These are phyloP conservation scores for Nitzschia sp. DNA, from an alignment of 108 stramenopile genomes.

Conservation along the genomic window DNA sequence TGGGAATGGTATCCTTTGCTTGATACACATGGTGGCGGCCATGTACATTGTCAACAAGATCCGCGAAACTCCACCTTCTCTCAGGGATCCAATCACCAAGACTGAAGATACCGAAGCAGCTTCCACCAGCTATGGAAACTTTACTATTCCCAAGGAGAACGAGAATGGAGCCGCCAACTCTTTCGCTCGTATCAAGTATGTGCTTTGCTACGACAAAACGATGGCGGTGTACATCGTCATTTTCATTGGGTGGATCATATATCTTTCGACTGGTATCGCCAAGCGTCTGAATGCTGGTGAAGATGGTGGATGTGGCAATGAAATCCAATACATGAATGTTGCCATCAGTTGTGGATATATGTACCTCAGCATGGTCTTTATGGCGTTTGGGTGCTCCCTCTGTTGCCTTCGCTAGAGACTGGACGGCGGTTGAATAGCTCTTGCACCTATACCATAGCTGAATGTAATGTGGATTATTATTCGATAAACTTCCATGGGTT, in stretches of 20 bases:
- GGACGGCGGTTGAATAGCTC: no score
- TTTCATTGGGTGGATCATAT: slow-evolving; percentile 49
- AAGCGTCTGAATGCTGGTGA: slow-evolving; percentile 20
- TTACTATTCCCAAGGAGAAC: slow-evolving; percentile 12
- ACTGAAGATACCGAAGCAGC: neutral
- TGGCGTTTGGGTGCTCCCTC: slow-evolving; percentile 61
- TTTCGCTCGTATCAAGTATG: slow-evolving; percentile 50
- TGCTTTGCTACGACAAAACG: slow-evolving; percentile 69
- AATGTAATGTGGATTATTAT: no score
- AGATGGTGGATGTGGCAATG: slow-evolving; percentile 29
- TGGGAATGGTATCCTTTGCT: slow-evolving; percentile 46
- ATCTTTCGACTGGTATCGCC: slow-evolving; percentile 49
- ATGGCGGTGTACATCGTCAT: slow-evolving; percentile 70
- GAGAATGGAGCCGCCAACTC: slow-evolving; percentile 29
- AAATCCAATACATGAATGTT: slow-evolving; percentile 10
- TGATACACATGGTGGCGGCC: slow-evolving; percentile 55
- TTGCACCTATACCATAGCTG: no score
- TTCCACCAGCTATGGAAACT: slow-evolving; percentile 15
- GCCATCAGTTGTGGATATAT: slow-evolving; percentile 47
- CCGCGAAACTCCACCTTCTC: neutral
- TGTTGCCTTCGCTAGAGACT: slow-evolving; percentile 46
- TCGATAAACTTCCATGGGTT: no score
- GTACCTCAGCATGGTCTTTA: slow-evolving; percentile 53
- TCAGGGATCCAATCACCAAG: neutral
- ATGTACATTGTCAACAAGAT: slow-evolving; percentile 55